Conservation (phyloP, 108 stramenopile species). For the Skeletonema potamos region DNA sequence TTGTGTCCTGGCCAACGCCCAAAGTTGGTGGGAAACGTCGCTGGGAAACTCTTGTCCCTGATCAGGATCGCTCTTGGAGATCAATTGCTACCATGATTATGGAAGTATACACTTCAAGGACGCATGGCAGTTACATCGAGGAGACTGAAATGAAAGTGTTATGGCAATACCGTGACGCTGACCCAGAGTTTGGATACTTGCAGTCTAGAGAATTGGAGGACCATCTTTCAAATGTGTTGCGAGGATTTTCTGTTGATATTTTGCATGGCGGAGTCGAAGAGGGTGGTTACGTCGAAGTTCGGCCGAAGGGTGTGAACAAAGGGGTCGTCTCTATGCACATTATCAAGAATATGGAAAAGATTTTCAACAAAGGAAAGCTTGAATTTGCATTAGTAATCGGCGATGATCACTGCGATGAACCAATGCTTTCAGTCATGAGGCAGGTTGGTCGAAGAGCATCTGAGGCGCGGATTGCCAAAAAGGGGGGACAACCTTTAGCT, state of each 20-base stretch:
- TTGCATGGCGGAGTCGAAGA: slow-evolving; percentile 88
- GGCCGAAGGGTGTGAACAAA: slow-evolving; percentile 88
- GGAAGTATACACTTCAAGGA: slow-evolving; percentile 93
- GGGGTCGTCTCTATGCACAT: slow-evolving; percentile 86
- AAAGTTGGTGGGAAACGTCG: slow-evolving; percentile 62
- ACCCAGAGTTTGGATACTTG: slow-evolving; percentile 96
- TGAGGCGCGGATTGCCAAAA: slow-evolving; percentile 51
- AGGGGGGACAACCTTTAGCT: slow-evolving; percentile 55
- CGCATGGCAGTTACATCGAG: slow-evolving; percentile 90
- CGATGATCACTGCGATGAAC: slow-evolving; percentile 94
- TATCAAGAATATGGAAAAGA: slow-evolving; percentile 60
- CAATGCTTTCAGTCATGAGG: slow-evolving; percentile 93
- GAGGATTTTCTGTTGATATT: slow-evolving; percentile 92
- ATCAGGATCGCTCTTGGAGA: slow-evolving; percentile 86
- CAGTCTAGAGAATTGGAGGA: slow-evolving; percentile 96
- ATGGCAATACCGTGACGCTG: slow-evolving; percentile 97
- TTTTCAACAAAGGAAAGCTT: slow-evolving; percentile 50
- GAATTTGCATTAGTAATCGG: slow-evolving; percentile 90
- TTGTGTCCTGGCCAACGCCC: slow-evolving; percentile 83
- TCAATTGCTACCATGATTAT: slow-evolving; percentile 84
- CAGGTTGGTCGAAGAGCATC: slow-evolving; percentile 67
- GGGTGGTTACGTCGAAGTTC: slow-evolving; percentile 87
- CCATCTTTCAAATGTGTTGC: slow-evolving; percentile 89
- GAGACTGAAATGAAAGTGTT: slow-evolving; percentile 92
- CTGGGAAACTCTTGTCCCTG: slow-evolving; percentile 88